Evolutionary conservation across 305 asterid genomes (phyloP), one percentile per base, ranked within the genome.

Genomic region (Solanum hybrid): DNA sequence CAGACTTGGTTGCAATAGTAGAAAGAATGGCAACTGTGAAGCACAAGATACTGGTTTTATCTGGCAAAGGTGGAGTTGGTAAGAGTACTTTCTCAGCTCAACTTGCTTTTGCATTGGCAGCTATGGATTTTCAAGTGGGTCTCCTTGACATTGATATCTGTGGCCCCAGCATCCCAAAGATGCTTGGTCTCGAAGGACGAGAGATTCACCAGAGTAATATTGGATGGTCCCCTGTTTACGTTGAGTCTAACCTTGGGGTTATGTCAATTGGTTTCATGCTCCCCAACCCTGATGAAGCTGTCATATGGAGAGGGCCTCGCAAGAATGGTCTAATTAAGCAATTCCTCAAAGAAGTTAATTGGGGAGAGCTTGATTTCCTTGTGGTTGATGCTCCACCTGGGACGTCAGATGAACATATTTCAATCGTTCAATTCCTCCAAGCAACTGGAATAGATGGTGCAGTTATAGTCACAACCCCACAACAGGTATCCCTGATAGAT

Each of bases 301-400:
- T 97, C 89, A 94, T 96, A 89, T 97, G 99, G 99, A 92, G 98
- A 89, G 98, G 99, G 0, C 99, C 99, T 29, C 98, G 98, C 57
- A 97, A 97, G 92, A 95, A 94, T 31, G 98, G 96, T 64, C 92
- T 96, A 79, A 97, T 95, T 90, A 97, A 95, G 92, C 98, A 96
- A 86, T 96, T 97, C 89, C 90, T 95, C 36, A 96, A 95, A 93
- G 99, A 97, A 74, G 99, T 97, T 8, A 82, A 95, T 20, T 96
- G 98, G 99, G 97, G 98, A 4, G 99, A 95, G 85, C 98, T 97
- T 35, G 98, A 97, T 92, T 96, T 96, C 91, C 97, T 97, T 6
- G 92, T 97, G 75, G 98, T 97, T 37, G 99, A 97, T 91, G 98
- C 99, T n/a, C 98, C 99, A 18, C 98, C 98, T 14, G 98, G 99